Percentiles rank a stretch among this genome's conserved stretches.
These are phyloP conservation scores for Wallacemonas sp. DNA, from an alignment of 208 protist species.

Conservation along the genomic window DNA sequence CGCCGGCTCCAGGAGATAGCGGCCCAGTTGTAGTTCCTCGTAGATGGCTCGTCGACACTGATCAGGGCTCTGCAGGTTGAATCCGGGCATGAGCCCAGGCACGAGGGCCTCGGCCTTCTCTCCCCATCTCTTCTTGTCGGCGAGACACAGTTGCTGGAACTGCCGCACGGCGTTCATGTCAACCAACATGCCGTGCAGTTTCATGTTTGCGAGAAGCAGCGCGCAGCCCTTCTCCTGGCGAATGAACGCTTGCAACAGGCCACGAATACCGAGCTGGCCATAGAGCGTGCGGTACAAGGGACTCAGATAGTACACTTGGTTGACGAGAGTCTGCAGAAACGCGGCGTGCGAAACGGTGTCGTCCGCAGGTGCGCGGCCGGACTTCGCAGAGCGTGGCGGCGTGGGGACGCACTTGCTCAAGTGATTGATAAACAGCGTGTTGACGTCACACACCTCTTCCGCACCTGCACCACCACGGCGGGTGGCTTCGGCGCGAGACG, in stretches of 20 bases:
- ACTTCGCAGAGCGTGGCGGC: neutral
- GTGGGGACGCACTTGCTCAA: neutral
- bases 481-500: neutral
- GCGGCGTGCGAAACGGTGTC: neutral
- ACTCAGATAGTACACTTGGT: constrained; percentile 74
- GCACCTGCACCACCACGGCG: neutral
- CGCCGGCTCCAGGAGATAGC: constrained; percentile 27
- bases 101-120: constrained; percentile 34
- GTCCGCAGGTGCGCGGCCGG: neutral
- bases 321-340: constrained; percentile 34
- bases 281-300: constrained; percentile 81
- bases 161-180: constrained; percentile 58
- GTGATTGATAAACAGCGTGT: neutral
- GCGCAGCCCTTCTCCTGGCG: constrained; percentile 84
- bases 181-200: constrained; percentile 64
- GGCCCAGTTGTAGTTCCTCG: constrained; percentile 82
- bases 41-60: constrained; percentile 79
- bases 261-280: constrained; percentile 66
- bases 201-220: constrained; percentile 72
- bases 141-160: constrained; percentile 46
- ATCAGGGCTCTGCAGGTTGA: constrained; percentile 89
- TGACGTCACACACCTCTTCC: neutral
- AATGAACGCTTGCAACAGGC: constrained; percentile 82
- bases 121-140: constrained; percentile 45
- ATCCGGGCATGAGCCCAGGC: constrained; percentile 47